Conservation (phyloP, 2,329 filamentous ascomycete genomes). For the Pseudogymnoascus pannorum region DNA sequence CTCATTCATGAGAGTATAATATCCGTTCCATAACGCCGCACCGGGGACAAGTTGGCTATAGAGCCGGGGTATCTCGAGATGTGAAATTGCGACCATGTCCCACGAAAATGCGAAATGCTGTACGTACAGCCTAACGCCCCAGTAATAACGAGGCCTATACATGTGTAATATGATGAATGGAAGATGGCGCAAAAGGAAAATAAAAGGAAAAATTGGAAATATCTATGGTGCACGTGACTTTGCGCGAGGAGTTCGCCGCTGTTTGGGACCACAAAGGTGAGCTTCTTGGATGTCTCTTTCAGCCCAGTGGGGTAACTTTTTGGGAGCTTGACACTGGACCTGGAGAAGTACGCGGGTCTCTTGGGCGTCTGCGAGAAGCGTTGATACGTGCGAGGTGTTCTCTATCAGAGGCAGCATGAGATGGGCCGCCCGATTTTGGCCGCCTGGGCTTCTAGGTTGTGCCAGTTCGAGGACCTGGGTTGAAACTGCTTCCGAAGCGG, state of each 20-base stretch:
- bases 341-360: neutral
- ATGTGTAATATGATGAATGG: neutral
- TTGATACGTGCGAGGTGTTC: neutral
- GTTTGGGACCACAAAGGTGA: neutral
- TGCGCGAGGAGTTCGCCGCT: conserved; percentile 1
- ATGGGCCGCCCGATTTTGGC: neutral
- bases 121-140: neutral
- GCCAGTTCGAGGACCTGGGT: neutral
- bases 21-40: neutral
- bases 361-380: neutral
- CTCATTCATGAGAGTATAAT: neutral
- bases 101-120: neutral
- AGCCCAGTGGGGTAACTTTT: neutral
- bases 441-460: neutral
- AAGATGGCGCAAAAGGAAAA: neutral
- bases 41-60: neutral
- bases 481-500: neutral
- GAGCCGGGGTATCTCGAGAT: neutral
- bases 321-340: neutral
- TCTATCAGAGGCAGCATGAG: neutral
- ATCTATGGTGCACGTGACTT: neutral
- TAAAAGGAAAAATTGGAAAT: neutral
- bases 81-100: neutral
- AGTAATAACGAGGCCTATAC: neutral
- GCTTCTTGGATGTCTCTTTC: conserved; percentile 3